phyloP scores from a whole-genome alignment of 1,139 yeast genomes.

The Fermentozyma sake region DNA sequence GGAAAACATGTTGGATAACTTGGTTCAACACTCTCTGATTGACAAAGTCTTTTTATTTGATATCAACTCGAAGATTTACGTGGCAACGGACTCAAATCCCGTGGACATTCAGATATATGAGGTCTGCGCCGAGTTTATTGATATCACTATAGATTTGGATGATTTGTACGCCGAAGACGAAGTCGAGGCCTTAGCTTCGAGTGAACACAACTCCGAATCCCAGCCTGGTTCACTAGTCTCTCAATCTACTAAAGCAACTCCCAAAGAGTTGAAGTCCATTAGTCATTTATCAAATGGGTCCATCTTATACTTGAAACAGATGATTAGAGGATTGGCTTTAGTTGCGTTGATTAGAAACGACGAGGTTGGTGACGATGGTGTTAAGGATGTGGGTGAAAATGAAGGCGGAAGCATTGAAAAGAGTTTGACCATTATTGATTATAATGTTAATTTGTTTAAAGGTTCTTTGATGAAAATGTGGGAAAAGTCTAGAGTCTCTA shows the following conservation, averaged over 20 bases:
- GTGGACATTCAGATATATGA: conserved; percentile 95
- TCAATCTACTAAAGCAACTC: too few species aligned
- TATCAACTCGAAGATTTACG: conserved; percentile 88
- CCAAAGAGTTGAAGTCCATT: conserved; percentile 53
- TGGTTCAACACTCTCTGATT: conserved; percentile 84
- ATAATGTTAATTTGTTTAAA: conserved; percentile 79
- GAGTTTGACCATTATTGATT: conserved; percentile 76
- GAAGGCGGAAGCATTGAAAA: conserved; percentile 26
- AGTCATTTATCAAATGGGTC: conserved; percentile 81
- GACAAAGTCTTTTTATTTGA: conserved; percentile 93
- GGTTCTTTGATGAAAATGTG: conserved; percentile 78
- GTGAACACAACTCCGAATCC: conserved; percentile 1
- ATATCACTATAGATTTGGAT: conserved; percentile 85
- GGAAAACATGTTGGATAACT: conserved; percentile 82
- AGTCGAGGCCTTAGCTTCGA: conserved; percentile 4
- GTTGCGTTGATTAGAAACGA: conserved; percentile 81
- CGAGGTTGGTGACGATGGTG: conserved; percentile 20
- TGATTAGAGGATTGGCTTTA: conserved; percentile 89
- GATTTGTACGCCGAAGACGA: conserved; percentile 52
- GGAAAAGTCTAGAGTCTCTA: conserved; percentile 32
- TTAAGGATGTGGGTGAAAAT: conserved; percentile 2
- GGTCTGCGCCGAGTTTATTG: conserved; percentile 95
- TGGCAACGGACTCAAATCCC: conserved; percentile 94
- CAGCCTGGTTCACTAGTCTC: too few species aligned
- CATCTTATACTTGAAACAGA: conserved; percentile 76